Percentiles rank a stretch among this genome's conserved stretches.
Evolutionary conservation across 768 basidiomycete species (phyloP).

Genomic region (Leccinum uliginosum): DNA sequence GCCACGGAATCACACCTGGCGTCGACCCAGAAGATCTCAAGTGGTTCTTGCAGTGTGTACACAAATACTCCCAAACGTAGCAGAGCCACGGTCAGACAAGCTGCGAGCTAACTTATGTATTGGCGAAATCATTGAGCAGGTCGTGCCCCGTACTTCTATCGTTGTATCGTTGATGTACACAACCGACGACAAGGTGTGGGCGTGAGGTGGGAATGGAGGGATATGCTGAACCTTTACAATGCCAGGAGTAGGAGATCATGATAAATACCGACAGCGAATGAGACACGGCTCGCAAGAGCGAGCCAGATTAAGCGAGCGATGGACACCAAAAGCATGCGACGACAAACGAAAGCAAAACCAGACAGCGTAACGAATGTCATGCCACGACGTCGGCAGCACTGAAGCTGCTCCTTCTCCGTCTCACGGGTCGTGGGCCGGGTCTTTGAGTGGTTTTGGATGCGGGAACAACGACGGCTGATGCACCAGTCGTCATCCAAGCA

Average conservation of each 20-base stretch:
- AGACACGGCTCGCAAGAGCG: neutral
- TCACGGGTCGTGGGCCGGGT: slow-evolving; percentile 67
- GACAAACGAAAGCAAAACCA: slow-evolving; percentile 13
- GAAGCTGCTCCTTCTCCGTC: slow-evolving; percentile 81
- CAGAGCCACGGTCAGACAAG: neutral
- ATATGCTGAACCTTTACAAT: slow-evolving; percentile 29
- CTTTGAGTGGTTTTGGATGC: slow-evolving; percentile 63
- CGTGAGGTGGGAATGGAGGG: slow-evolving; percentile 10
- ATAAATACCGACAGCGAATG: slow-evolving; percentile 27
- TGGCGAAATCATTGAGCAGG: neutral
- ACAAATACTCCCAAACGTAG: slow-evolving; percentile 59
- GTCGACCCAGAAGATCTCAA: slow-evolving; percentile 91
- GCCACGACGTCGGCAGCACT: slow-evolving; percentile 83
- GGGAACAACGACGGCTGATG: slow-evolving; percentile 63
- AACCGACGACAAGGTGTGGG: slow-evolving; percentile 11
- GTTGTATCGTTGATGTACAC: slow-evolving; percentile 18
- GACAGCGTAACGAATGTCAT: slow-evolving; percentile 31
- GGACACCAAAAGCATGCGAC: neutral
- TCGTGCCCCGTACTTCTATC: slow-evolving; percentile 9
- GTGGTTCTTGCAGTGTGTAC: slow-evolving; percentile 89
- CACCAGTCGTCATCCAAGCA: slow-evolving; percentile 77
- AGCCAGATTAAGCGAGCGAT: slow-evolving; percentile 6
- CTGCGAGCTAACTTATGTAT: neutral
- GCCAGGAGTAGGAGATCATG: slow-evolving; percentile 19
- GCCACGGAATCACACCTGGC: slow-evolving; percentile 95